A percentile compares a stretch with the other conserved stretches of the same genome.
phyloP scores from a whole-genome alignment of 2,329 filamentous ascomycete genomes.

The Chaetomium globosum region DNA sequence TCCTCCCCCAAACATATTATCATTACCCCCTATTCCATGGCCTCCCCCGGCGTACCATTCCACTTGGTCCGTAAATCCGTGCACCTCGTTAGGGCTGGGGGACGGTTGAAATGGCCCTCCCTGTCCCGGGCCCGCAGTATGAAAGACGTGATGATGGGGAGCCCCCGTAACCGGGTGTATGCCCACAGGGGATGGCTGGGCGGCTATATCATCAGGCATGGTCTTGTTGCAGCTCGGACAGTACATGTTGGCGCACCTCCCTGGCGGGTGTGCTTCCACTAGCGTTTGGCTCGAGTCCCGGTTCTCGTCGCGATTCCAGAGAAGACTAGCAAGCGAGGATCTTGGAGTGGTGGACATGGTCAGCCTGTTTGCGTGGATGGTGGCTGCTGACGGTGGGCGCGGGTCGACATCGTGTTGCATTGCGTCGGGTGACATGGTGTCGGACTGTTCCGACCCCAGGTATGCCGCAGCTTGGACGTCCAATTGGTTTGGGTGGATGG shows the following conservation, averaged over 20 bases:
- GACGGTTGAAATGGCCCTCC: conserved; percentile 23
- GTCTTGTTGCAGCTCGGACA: conserved; percentile 37
- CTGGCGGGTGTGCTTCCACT: conserved; percentile 34
- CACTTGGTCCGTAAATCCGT: conserved; percentile 24
- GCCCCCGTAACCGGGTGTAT: conserved; percentile 26
- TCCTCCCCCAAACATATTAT: conserved; percentile 32
- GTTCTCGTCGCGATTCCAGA: conserved; percentile 35
- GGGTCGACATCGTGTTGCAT: conserved; percentile 28
- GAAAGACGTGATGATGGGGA: conserved; percentile 21
- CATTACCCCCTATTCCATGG: conserved; percentile 22
- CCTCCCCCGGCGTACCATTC: conserved; percentile 30
- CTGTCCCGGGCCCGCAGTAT: conserved; percentile 10
- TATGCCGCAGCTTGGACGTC: conserved; percentile 24
- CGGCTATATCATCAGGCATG: conserved; percentile 28
- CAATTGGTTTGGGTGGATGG: conserved; percentile 24
- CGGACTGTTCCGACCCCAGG: conserved; percentile 23
- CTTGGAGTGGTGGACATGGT: conserved; percentile 30
- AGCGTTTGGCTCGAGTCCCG: conserved; percentile 36
- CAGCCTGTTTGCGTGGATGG: conserved; percentile 29
- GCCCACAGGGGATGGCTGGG: conserved; percentile 27
- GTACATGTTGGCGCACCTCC: conserved; percentile 32
- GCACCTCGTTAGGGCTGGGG: conserved; percentile 23
- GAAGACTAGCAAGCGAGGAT: conserved; percentile 30
- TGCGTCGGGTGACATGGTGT: conserved; percentile 20
- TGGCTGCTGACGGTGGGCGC: conserved; percentile 26